Evolutionary conservation across 495 filamentous ascomycete species (phyloP), one percentile per base, ranked within the genome.

Genomic region (Aspergillus homomorphus): DNA sequence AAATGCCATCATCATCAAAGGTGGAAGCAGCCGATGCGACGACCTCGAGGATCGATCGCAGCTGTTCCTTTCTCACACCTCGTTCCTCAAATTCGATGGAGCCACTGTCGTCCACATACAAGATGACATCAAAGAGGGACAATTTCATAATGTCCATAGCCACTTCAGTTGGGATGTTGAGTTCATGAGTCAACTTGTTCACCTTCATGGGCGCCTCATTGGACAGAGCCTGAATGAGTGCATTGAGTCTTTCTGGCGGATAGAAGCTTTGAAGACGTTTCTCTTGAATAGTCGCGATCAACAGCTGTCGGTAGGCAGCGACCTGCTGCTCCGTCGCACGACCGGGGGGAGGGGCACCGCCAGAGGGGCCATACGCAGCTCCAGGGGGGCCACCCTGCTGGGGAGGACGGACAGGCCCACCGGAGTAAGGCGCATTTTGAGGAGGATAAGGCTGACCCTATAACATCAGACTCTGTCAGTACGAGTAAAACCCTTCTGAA

Each of bases 101-200:
- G 14, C 87, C 87, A 67, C 84, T 87, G 68, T 90, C 87, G 64
- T 89, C 87, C 51, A 89, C 84, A 62, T 86, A 88, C 24, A 90
- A 73, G 49, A 87, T 71, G 33, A 87, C 79, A 59, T 90, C 87
- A 64, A 81, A 90, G 51, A 90, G 68, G 1, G 81, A 76, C 9
- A 89, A 77, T 65, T 87, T 87, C 55, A 87, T 82, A 52, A 89
- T 77, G 68, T 89, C 87, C 55, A 80, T 83, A 4, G 81, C 87
- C 16, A 89, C 77, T 65, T 89, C 87, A 59, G 72, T 78, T 0
- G 77, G 78, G 30, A 90, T 73, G 20, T 71, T 65, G 81, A 84
- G 87, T 52, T 78, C 78, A 45, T 77, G 69, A 54, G 78, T 79
- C 19, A 87, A 56, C 51, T 74, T 76, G 57, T 77, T 73, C 57